Base-by-base conservation (phyloP, 305 asterid species). In the Salvia sclarea region DNA sequence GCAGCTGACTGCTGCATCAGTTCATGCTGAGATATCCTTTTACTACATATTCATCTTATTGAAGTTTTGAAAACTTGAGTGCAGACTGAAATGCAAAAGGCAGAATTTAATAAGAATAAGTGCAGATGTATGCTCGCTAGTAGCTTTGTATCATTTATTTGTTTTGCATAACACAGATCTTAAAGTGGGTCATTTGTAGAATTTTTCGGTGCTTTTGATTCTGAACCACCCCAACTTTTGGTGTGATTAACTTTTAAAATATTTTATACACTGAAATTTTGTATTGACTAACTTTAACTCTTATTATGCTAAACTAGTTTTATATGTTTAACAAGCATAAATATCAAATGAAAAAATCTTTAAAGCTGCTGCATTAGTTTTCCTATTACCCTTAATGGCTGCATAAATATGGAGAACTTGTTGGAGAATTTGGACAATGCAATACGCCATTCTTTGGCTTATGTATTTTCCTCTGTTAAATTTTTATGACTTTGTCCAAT, bases 11-110 rank as follows among this genome's bases (percentile, higher is more conserved):
- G 99, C 98, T 53, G 99, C 99, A 71, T 88, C 99, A 54, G 85
- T 77, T 75, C 91, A 88, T 72, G 99, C 99, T 24, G 99, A 95
- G 87, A 95, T 92, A 95, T 90, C 98, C 98, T 92, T 85, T 70
- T 37, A 64, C 9, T 31, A 17, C 55, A 37, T 35, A 37, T 76
- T 71, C 38, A 55, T 78, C 38, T 30, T 55, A 28, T 71, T 61
- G 30, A 21, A 56, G 40, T 63, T 20, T 38, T 66, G 57, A 54
- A 45, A 68, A 31, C 31, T 59, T 57, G n/a, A 20, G 11, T 63
- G 14, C 37, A 48, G 45, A 64, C 13, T 28, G 3, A 67, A 54
- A 64, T 64, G 47, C 16, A 9, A 61, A 47, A 25, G 49, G 22
- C 41, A 57, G 61, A 18, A 24, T 31, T 44, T 22, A 2, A 41